These are phyloP conservation scores for Colletotrichum nymphaeae DNA, from an alignment of 2,329 filamentous ascomycete species.

Conservation along the genomic window DNA sequence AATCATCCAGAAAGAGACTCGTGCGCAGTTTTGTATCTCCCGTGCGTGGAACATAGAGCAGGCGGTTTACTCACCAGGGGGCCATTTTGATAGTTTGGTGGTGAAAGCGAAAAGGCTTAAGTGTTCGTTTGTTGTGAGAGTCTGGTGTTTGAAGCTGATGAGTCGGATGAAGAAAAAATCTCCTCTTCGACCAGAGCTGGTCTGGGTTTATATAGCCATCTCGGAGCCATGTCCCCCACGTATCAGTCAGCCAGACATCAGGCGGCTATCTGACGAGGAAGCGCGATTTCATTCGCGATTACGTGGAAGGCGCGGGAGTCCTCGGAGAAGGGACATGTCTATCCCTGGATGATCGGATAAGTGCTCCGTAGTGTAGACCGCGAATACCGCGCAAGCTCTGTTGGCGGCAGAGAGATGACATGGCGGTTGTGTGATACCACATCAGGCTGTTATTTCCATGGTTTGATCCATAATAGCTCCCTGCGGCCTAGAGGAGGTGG, in stretches of 20 bases:
- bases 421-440: slow-evolving; percentile 26
- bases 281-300: slow-evolving; percentile 25
- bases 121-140: slow-evolving; percentile 10
- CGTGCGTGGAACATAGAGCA: background rate
- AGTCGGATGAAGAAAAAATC: slow-evolving; percentile 18
- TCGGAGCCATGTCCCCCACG: slow-evolving; percentile 8
- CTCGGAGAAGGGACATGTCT: background rate
- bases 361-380: background rate
- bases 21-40: background rate
- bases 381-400: slow-evolving; percentile 20
- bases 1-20: background rate
- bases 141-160: slow-evolving; percentile 15
- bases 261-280: slow-evolving; percentile 18
- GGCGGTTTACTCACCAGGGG: slow-evolving; percentile 29
- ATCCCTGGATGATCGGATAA: slow-evolving; percentile 7
- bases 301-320: slow-evolving; percentile 17
- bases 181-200: background rate
- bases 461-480: slow-evolving; percentile 19
- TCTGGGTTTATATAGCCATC: slow-evolving; percentile 27
- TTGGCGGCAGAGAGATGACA: slow-evolving; percentile 17
- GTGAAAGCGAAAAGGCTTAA: slow-evolving; percentile 22
- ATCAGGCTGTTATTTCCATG: slow-evolving; percentile 23
- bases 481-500: background rate
- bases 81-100: slow-evolving; percentile 33
- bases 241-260: slow-evolving; percentile 25